Base-by-base conservation (phyloP, 73 alveolate genomes). In the Tetrahymena borealis region DNA sequence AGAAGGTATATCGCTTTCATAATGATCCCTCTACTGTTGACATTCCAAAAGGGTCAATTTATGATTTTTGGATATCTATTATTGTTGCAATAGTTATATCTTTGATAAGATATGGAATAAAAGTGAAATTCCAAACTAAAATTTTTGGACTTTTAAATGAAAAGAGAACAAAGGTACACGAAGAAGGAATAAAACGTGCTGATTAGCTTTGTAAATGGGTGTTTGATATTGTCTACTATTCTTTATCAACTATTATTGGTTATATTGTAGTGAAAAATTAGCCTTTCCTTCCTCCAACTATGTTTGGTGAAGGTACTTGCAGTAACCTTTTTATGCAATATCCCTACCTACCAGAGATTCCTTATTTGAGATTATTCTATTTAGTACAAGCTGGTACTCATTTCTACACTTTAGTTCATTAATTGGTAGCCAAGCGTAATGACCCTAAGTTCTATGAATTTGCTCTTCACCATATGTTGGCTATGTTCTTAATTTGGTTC, bases 401-500 rank as follows among this genome's bases (percentile, higher is more conserved):
- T 60, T 35, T 60, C 85, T 60, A 60, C 37, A 60, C 85, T n/a
- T 60, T 60, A 60, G 85, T 60, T 18, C 28, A 1, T 35, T 60
- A 60, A n/a, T 28, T 60, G 9, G 16, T 60, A 60, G 85, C 85
- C 28, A 60, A 60, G 28, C 85, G 85, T 9, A 1, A 13, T 24
- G 95, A 92, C 42, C 91, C 91, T 13, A 92, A 92, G 33, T 92
- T 43, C 78, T 92, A 92, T 85, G 95, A 92, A 41, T 92, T 78
- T 39, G 37, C 91, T 39, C 78, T 92, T 7, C 95, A 93, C 43
- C 95, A 93, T 24, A 38, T 90, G 13, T 40, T 93, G 4, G 95
- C 93, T 28, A 79, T 79, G 77, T 78, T 77, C 38, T 79, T 92
- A 39, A 43, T 92, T 37, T 92, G 91, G 39, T 93, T 93, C 38